phyloP scores from a whole-genome alignment of 768 basidiomycete species.

The Boletus sp. region DNA sequence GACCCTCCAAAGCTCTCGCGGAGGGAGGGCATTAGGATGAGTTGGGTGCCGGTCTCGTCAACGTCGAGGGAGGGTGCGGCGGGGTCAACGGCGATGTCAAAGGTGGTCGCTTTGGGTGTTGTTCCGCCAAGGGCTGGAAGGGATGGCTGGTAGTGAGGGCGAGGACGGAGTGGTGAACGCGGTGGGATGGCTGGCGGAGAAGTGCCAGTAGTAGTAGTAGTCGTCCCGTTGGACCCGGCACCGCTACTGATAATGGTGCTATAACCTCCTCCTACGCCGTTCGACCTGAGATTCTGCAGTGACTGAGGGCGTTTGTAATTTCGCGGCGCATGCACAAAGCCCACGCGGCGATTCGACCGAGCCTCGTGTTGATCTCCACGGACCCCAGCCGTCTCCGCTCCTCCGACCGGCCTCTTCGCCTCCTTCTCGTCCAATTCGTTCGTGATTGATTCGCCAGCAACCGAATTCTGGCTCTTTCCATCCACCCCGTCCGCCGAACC shows the following conservation, averaged over 20 bases:
- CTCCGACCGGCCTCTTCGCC: conserved; percentile 6
- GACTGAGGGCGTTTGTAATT: conserved; percentile 35
- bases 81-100: neutral
- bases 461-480: neutral
- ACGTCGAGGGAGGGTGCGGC: neutral
- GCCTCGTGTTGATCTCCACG: conserved; percentile 29
- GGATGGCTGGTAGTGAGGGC: conserved; percentile 14
- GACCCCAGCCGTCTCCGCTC: conserved; percentile 16
- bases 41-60: conserved; percentile 15
- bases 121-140: conserved; percentile 13
- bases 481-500: conserved; percentile 11
- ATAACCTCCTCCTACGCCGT: conserved; percentile 8
- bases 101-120: conserved; percentile 6
- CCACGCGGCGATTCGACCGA: conserved; percentile 46
- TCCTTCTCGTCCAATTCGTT: neutral
- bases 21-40: conserved; percentile 29
- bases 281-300: conserved; percentile 26
- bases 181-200: conserved; percentile 29
- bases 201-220: neutral
- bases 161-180: conserved; percentile 31
- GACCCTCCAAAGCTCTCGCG: conserved; percentile 33
- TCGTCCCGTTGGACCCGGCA: conserved; percentile 7
- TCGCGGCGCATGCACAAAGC: conserved; percentile 34
- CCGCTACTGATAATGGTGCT: conserved; percentile 9
- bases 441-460: conserved; percentile 5